Conservation (phyloP, 2,329 filamentous ascomycete species). For the Graphiopsis chlorocephala region DNA sequence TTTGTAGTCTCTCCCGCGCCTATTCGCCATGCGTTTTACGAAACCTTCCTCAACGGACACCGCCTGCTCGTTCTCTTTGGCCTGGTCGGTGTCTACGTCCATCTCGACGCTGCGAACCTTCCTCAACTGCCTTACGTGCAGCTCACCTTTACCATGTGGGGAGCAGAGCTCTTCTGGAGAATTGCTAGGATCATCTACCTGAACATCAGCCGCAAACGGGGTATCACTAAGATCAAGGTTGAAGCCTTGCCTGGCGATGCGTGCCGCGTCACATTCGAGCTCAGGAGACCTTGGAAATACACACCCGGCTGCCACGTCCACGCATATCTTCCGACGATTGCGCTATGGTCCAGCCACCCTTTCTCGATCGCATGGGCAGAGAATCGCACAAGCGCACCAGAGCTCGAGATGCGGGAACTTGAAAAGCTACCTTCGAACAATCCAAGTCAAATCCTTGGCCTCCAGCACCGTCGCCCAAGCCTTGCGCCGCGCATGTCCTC, state of each 20-base stretch:
- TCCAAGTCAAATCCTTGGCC: constrained; percentile 2
- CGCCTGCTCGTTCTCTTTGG: constrained; percentile 68
- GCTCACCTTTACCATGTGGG: constrained; percentile 74
- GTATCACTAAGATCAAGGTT: constrained; percentile 52
- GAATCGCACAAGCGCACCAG: constrained; percentile 25
- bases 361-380: constrained; percentile 52
- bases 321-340: constrained; percentile 54
- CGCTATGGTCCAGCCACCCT: constrained; percentile 45
- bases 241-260: constrained; percentile 60
- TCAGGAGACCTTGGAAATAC: constrained; percentile 54
- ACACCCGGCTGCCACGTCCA: constrained; percentile 59
- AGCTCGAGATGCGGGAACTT: constrained; percentile 32
- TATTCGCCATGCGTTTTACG: constrained; percentile 90
- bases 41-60: constrained; percentile 88
- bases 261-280: constrained; percentile 59
- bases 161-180: constrained; percentile 57
- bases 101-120: constrained; percentile 66
- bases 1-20: constrained; percentile 71
- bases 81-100: constrained; percentile 73
- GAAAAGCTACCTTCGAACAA: constrained; percentile 30
- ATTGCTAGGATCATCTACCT: constrained; percentile 51
- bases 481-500: constrained; percentile 13
- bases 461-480: constrained; percentile 17
- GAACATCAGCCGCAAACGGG: constrained; percentile 50
- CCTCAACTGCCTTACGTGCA: constrained; percentile 73